These are phyloP conservation scores for Leccinum rimulosum DNA, from an alignment of 768 basidiomycete genomes.

Conservation along the genomic window DNA sequence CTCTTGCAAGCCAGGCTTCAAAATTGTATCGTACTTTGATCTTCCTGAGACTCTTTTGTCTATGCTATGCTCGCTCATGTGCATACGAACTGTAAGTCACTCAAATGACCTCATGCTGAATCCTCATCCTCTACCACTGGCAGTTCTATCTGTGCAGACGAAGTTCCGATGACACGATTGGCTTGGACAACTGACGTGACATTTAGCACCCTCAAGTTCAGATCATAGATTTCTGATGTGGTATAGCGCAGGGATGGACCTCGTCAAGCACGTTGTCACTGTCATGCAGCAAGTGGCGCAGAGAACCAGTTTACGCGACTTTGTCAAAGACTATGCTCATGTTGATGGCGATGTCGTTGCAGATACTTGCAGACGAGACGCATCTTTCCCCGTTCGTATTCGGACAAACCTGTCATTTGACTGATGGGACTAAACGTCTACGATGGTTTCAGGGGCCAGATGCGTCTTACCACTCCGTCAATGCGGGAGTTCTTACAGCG, in stretches of 20 bases:
- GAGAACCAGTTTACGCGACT: conserved; percentile 23
- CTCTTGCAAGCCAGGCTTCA: conserved; percentile 35
- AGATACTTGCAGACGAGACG: conserved; percentile 38
- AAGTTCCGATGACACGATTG: conserved; percentile 40
- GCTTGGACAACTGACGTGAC: conserved; percentile 20
- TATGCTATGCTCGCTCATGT: conserved; percentile 37
- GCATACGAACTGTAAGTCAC: no score
- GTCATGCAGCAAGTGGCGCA: conserved; percentile 34
- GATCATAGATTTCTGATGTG: conserved; percentile 11
- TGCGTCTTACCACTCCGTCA: no score
- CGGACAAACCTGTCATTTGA: not conserved
- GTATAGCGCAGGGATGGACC: conserved; percentile 31
- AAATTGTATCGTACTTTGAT: conserved; percentile 21
- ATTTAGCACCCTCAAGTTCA: conserved; percentile 7
- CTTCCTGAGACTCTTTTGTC: conserved; percentile 33
- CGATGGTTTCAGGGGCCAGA: no score
- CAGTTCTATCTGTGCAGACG: conserved; percentile 37
- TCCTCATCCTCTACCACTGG: not conserved
- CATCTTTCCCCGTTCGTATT: conserved; percentile 30
- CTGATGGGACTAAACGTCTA: not conserved
- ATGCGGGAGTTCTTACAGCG: no score
- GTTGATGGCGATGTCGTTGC: conserved; percentile 34
- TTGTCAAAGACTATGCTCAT: conserved; percentile 36
- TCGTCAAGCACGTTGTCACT: conserved; percentile 37
- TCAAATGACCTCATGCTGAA: conserved; percentile 20